These are phyloP conservation scores for Sanghuangporus weigelae DNA, from an alignment of 1,284 basidiomycete species.

Conservation along the genomic window DNA sequence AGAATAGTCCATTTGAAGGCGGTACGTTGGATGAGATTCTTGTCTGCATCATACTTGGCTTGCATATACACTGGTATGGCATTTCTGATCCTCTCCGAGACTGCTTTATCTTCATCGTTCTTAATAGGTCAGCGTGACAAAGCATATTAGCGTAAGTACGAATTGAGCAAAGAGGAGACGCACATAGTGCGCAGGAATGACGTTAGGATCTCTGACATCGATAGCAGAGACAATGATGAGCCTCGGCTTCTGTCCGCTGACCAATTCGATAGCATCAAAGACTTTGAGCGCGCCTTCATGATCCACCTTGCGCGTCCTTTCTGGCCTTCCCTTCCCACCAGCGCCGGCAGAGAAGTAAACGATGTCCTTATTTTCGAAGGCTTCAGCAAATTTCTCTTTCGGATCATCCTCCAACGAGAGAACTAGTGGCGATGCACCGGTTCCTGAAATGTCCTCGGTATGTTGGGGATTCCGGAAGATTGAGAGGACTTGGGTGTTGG, in stretches of 20 bases:
- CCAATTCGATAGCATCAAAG: slow-evolving; percentile 62
- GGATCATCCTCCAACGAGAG: slow-evolving; percentile 57
- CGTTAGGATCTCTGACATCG: slow-evolving; percentile 53
- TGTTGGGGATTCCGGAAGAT: slow-evolving; percentile 51
- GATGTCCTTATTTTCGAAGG: slow-evolving; percentile 46
- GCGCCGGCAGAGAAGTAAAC: slow-evolving; percentile 69
- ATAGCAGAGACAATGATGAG: slow-evolving; percentile 62
- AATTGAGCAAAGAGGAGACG: slow-evolving; percentile 18
- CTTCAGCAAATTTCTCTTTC: slow-evolving; percentile 40
- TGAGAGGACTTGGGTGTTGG: slow-evolving; percentile 45
- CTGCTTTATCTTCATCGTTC: slow-evolving; percentile 43
- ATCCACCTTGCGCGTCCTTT: slow-evolving; percentile 65
- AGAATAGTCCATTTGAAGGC: slow-evolving; percentile 68
- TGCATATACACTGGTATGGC: slow-evolving; percentile 48
- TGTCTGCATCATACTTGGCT: slow-evolving; percentile 69
- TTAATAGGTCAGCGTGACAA: slow-evolving; percentile 22
- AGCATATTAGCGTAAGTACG: neutral
- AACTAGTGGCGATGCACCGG: slow-evolving; percentile 45
- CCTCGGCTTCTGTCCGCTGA: slow-evolving; percentile 43
- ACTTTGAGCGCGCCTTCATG: slow-evolving; percentile 69
- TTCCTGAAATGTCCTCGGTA: slow-evolving; percentile 40
- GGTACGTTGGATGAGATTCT: slow-evolving; percentile 52
- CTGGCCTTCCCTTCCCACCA: slow-evolving; percentile 59
- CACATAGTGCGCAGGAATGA: slow-evolving; percentile 54
- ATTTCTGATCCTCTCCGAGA: slow-evolving; percentile 39